Evolutionary conservation across 176 grass and related monocot species (phyloP).

Genomic region (Zea mays): DNA sequence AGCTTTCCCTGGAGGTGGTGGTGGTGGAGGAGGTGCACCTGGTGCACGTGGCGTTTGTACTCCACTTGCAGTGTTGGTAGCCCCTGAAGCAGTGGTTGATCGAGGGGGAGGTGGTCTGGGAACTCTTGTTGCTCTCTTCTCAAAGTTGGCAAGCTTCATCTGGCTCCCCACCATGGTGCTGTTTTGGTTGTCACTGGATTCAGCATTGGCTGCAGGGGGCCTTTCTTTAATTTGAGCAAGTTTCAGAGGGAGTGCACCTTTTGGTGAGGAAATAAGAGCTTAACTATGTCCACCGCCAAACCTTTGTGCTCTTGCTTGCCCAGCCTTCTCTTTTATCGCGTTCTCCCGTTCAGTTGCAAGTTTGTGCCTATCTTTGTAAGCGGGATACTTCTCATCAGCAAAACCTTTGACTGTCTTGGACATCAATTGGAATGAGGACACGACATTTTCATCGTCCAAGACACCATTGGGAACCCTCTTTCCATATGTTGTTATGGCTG

Average conservation of each 20-base stretch:
- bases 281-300: slow-evolving; percentile 49
- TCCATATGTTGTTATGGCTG: slow-evolving; percentile 79
- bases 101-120: slow-evolving; percentile 64
- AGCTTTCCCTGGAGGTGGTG: slow-evolving; percentile 53
- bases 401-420: slow-evolving; percentile 72
- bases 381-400: slow-evolving; percentile 74
- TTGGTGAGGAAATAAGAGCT: slow-evolving; percentile 32
- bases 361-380: slow-evolving; percentile 80
- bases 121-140: slow-evolving; percentile 80
- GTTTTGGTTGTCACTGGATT: slow-evolving; percentile 41
- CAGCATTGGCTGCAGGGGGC: slow-evolving; percentile 25
- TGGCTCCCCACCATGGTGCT: slow-evolving; percentile 58
- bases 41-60: slow-evolving; percentile 38
- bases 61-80: slow-evolving; percentile 41
- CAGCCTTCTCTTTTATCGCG: slow-evolving; percentile 77
- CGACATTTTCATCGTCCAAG: slow-evolving; percentile 55
- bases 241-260: slow-evolving; percentile 57
- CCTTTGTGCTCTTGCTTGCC: slow-evolving; percentile 68
- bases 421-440: slow-evolving; percentile 71
- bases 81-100: slow-evolving; percentile 46
- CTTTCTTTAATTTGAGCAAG: slow-evolving; percentile 88
- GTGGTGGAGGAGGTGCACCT: slow-evolving; percentile 58
- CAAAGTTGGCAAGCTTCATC: slow-evolving; percentile 72
- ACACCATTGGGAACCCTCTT: slow-evolving; percentile 50
- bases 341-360: slow-evolving; percentile 84